These are phyloP conservation scores for Neophaeococcomyces mojaviensis DNA, from an alignment of 2,329 filamentous ascomycete genomes.

Conservation along the genomic window DNA sequence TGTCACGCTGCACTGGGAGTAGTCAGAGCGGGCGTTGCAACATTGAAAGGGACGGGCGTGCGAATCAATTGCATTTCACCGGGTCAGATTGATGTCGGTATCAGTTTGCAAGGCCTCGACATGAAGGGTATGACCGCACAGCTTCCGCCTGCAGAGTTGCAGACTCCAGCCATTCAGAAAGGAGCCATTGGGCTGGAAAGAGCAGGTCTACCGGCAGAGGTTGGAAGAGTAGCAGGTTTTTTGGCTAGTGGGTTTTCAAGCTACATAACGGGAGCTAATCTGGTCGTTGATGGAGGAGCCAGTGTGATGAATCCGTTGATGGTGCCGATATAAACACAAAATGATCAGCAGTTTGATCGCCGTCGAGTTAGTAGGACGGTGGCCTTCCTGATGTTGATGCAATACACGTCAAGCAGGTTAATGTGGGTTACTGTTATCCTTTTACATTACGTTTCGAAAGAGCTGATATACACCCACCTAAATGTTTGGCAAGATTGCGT, in stretches of 20 bases:
- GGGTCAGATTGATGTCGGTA: slow-evolving; percentile 23
- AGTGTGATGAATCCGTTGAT: slow-evolving; percentile 37
- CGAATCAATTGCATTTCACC: slow-evolving; percentile 27
- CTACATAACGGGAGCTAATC: slow-evolving; percentile 55
- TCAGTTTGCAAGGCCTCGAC: slow-evolving; percentile 34
- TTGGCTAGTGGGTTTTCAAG: slow-evolving; percentile 55
- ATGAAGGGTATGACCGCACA: slow-evolving; percentile 44
- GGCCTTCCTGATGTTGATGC: too few relatives aligned
- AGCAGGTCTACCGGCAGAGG: slow-evolving; percentile 50
- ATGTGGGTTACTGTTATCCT: too few relatives aligned
- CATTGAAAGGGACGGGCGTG: slow-evolving; percentile 24
- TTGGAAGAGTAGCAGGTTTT: slow-evolving; percentile 55
- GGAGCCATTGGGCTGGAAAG: slow-evolving; percentile 51
- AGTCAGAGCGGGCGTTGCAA: slow-evolving; percentile 34
- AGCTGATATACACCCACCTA: too few relatives aligned
- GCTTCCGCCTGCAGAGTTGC: slow-evolving; percentile 48
- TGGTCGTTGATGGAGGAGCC: slow-evolving; percentile 56
- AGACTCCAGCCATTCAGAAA: slow-evolving; percentile 44
- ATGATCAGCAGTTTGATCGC: too few relatives aligned
- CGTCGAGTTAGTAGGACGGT: too few relatives aligned
- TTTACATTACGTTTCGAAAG: too few relatives aligned
- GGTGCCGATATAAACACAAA: slow-evolving; percentile 33
- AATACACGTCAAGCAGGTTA: too few relatives aligned
- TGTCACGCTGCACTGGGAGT: slow-evolving; percentile 55
- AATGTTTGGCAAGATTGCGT: too few relatives aligned